phyloP scores from a whole-genome alignment of 2,329 filamentous ascomycete species.

The Neurospora crassa region DNA sequence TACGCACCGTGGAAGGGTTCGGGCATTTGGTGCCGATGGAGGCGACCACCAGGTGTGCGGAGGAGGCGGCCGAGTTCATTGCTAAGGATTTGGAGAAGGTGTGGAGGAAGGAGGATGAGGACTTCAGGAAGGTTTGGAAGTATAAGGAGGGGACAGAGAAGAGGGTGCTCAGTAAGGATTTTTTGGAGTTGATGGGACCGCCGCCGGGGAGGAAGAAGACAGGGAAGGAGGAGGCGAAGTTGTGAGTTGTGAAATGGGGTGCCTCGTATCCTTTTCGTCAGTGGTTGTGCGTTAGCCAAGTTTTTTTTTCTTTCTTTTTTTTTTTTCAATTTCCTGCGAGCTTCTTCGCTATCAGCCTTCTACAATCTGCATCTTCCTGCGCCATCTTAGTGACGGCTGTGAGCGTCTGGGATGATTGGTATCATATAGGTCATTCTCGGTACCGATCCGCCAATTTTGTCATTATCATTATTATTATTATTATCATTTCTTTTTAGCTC shows the following conservation, averaged over 20 bases:
- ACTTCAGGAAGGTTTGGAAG: constrained; percentile 45
- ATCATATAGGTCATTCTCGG: too few relatives aligned
- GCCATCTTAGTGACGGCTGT: too few relatives aligned
- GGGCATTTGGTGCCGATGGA: constrained; percentile 86
- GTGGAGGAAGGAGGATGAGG: constrained; percentile 48
- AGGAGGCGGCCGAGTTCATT: constrained; percentile 47
- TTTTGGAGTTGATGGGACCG: constrained; percentile 40
- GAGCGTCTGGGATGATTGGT: too few relatives aligned
- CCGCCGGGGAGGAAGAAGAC: constrained; percentile 5
- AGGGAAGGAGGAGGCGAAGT: neutral
- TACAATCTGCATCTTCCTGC: too few relatives aligned
- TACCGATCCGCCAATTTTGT: too few relatives aligned
- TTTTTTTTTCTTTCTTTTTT: too few relatives aligned
- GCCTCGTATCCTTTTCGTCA: too few relatives aligned
- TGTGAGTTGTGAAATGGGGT: neutral
- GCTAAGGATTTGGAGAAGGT: constrained; percentile 38
- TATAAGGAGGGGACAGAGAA: constrained; percentile 41
- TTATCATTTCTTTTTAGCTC: too few relatives aligned
- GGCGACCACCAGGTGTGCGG: constrained; percentile 56
- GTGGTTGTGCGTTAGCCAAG: too few relatives aligned
- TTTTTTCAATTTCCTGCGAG: too few relatives aligned
- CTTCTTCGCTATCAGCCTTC: too few relatives aligned
- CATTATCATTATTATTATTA: too few relatives aligned
- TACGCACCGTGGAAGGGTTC: constrained; percentile 51
- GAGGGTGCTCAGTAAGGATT: constrained; percentile 45